Conservation (phyloP, 1,284 basidiomycete species). For the Ustilago hordei region DNA sequence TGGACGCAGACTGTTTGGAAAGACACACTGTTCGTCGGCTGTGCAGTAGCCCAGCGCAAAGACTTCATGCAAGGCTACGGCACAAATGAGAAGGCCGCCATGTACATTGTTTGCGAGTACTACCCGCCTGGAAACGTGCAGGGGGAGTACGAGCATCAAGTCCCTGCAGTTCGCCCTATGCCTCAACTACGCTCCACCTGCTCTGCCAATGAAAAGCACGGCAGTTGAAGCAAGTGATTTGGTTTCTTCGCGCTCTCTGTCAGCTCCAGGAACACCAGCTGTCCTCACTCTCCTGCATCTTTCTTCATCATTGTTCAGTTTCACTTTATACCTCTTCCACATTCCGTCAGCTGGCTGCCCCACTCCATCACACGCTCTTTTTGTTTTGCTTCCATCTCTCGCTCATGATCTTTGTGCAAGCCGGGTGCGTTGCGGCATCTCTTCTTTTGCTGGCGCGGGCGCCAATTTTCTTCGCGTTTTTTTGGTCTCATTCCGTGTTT, state of each 20-base stretch:
- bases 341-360: background rate
- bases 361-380: background rate
- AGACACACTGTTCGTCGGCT: constrained; percentile 33
- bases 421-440: background rate
- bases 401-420: background rate
- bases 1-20: constrained; percentile 46
- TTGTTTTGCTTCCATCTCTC: background rate
- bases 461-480: background rate
- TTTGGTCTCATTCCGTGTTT: background rate
- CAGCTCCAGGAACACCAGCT: background rate
- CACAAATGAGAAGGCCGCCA: constrained; percentile 7
- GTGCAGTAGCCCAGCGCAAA: constrained; percentile 37
- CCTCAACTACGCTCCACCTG: constrained; percentile 34
- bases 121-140: constrained; percentile 43
- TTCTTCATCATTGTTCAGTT: background rate
- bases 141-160: constrained; percentile 23
- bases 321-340: background rate
- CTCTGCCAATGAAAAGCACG: constrained; percentile 43
- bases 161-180: constrained; percentile 23
- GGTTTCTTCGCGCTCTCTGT: background rate
- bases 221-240: constrained; percentile 17
- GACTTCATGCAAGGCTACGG: constrained; percentile 26
- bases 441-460: background rate
- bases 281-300: background rate
- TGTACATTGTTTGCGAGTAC: constrained; percentile 51